Evolutionary conservation across 768 basidiomycete species (phyloP).

Genomic region (Zangia roseola): DNA sequence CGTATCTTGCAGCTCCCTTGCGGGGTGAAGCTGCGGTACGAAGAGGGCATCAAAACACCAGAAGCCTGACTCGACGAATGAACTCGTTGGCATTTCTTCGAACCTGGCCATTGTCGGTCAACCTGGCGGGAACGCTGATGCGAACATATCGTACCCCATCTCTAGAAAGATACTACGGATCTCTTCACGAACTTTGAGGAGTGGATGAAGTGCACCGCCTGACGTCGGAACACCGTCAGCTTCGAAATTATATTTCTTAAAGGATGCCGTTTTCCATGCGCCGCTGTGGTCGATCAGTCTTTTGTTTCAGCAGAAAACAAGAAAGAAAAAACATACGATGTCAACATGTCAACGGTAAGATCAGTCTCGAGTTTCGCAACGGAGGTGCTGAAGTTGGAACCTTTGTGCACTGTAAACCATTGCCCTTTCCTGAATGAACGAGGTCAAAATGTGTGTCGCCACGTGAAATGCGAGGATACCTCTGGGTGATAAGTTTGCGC

Average conservation of each 20-base stretch:
- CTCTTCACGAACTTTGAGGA: constrained; percentile 97
- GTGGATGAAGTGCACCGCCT: constrained; percentile 92
- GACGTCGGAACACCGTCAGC: constrained; percentile 88
- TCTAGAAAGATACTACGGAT: constrained; percentile 97
- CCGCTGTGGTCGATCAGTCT: constrained; percentile 52
- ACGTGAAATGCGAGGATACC: constrained; percentile 41
- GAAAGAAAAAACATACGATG: constrained; percentile 56
- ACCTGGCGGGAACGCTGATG: neutral
- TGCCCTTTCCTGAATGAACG: constrained; percentile 73
- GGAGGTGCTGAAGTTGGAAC: constrained; percentile 83
- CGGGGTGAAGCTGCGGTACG: constrained; percentile 98
- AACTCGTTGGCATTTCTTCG: constrained; percentile 96
- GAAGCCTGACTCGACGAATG: constrained; percentile 96
- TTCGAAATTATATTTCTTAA: constrained; percentile 99
- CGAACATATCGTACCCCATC: constrained; percentile 75
- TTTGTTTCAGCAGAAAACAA: neutral
- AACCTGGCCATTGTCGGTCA: constrained; percentile 55
- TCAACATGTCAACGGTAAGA: constrained; percentile 91
- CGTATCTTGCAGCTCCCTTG: constrained; percentile 95
- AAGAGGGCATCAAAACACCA: constrained; percentile 99
- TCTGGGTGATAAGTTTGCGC: constrained; percentile 83
- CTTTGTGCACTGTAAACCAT: constrained; percentile 90
- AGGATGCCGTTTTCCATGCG: constrained; percentile 88
- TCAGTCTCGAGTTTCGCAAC: constrained; percentile 94
- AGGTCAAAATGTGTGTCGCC: constrained; percentile 3